phyloP scores from a whole-genome alignment of 306 rosid genomes.

The Purshia tridentata region DNA sequence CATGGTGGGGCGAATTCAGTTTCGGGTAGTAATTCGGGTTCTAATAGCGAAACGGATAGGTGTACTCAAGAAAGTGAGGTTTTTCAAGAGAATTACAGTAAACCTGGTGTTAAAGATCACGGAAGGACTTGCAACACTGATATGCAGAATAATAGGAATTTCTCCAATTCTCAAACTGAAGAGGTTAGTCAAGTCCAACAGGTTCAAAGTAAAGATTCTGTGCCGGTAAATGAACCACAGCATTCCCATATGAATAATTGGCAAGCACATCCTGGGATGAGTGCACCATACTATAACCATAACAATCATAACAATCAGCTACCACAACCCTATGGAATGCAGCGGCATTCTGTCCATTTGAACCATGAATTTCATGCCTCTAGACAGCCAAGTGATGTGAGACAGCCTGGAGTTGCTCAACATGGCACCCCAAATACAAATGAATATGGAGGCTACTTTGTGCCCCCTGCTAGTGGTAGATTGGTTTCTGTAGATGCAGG shows the following conservation, averaged over 20 bases:
- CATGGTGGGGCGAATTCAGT: conserved; percentile 47
- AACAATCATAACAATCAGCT: conserved; percentile 18
- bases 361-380: not conserved
- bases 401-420: conserved; percentile 8
- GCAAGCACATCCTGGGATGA: conserved; percentile 2
- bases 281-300: conserved; percentile 30
- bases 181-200: not conserved
- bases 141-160: not conserved
- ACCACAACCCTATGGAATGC: conserved; percentile 31
- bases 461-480: conserved; percentile 29
- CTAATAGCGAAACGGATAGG: conserved; percentile 5
- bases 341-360: conserved; percentile 5
- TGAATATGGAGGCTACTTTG: conserved; percentile 34
- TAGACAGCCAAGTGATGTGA: not conserved
- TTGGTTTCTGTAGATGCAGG: conserved; percentile 30
- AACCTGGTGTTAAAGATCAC: not conserved
- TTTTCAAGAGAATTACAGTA: not conserved
- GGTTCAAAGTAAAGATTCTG: conserved; percentile 3
- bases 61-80: conserved; percentile 11
- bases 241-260: conserved; percentile 15
- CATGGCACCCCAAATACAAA: conserved; percentile 25
- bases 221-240: conserved; percentile 16
- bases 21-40: conserved; percentile 4
- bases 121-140: not conserved
- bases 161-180: no score